phyloP scores from a whole-genome alignment of 495 filamentous ascomycete genomes.

The Halenospora varia region DNA sequence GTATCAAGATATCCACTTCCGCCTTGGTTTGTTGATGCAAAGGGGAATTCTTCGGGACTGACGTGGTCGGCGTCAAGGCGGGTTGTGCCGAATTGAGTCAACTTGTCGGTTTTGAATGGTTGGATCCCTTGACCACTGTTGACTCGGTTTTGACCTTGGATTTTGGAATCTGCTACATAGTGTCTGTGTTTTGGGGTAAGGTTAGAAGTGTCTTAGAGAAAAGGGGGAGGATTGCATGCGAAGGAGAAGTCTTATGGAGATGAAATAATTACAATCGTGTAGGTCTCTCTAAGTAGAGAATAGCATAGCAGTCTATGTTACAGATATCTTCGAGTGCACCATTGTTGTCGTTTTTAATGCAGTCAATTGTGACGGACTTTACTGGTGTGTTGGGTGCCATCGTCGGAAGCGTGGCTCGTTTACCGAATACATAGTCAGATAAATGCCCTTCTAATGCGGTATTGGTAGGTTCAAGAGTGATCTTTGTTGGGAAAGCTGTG shows the following conservation, averaged over 20 bases:
- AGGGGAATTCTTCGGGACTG: background rate
- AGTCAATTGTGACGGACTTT: too few relatives aligned
- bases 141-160: background rate
- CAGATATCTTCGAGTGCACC: background rate
- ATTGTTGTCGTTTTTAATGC: background rate
- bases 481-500: too few relatives aligned
- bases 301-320: background rate
- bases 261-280: background rate
- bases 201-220: too few relatives aligned
- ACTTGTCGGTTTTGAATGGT: background rate
- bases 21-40: background rate
- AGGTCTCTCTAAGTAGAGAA: background rate
- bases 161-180: background rate
- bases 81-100: too few relatives aligned
- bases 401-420: too few relatives aligned
- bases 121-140: background rate
- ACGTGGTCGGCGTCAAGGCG: background rate
- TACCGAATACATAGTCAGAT: too few relatives aligned
- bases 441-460: too few relatives aligned
- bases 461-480: too few relatives aligned
- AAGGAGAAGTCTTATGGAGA: too few relatives aligned
- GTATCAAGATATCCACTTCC: background rate
- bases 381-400: too few relatives aligned
- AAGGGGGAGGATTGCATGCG: too few relatives aligned
- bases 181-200: too few relatives aligned